Percentiles rank a stretch among this genome's conserved stretches.
phyloP scores from a whole-genome alignment of 305 asterid species.

The Ajuga reptans region DNA sequence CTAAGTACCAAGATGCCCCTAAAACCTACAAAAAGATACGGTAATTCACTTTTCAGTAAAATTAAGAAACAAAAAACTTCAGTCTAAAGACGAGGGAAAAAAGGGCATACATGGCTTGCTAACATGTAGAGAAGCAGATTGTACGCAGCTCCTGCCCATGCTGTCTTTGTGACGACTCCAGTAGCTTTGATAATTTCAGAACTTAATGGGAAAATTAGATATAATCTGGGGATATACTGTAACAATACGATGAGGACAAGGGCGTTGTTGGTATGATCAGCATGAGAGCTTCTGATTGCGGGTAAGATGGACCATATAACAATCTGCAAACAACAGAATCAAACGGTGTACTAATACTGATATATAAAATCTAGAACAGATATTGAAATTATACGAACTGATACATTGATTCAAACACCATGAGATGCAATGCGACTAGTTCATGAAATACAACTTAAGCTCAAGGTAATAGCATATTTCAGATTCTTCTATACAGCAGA shows the following conservation, averaged over 20 bases:
- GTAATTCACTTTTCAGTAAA: not conserved
- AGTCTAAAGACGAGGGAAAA: not conserved
- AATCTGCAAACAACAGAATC: slow-evolving; percentile 39
- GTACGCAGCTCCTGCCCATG: slow-evolving; percentile 84
- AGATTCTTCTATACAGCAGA: not conserved
- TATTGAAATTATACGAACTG: not conserved
- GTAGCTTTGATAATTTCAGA: slow-evolving; percentile 66
- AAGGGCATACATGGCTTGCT: slow-evolving; percentile 65
- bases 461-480: not conserved
- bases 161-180: slow-evolving; percentile 70
- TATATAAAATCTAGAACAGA: slow-evolving; percentile 15
- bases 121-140: slow-evolving; percentile 65
- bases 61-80: not conserved
- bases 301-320: slow-evolving; percentile 78
- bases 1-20: slow-evolving; percentile 76
- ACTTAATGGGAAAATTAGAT: slow-evolving; percentile 67
- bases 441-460: not conserved
- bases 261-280: slow-evolving; percentile 67
- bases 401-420: not conserved
- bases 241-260: slow-evolving; percentile 48
- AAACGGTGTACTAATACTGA: slow-evolving; percentile 19
- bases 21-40: slow-evolving; percentile 37
- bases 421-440: not conserved
- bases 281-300: slow-evolving; percentile 64
- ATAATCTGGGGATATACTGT: slow-evolving; percentile 58